Evolutionary conservation across 208 protist species (phyloP).

Genomic region (Trypanosoma boissoni): DNA sequence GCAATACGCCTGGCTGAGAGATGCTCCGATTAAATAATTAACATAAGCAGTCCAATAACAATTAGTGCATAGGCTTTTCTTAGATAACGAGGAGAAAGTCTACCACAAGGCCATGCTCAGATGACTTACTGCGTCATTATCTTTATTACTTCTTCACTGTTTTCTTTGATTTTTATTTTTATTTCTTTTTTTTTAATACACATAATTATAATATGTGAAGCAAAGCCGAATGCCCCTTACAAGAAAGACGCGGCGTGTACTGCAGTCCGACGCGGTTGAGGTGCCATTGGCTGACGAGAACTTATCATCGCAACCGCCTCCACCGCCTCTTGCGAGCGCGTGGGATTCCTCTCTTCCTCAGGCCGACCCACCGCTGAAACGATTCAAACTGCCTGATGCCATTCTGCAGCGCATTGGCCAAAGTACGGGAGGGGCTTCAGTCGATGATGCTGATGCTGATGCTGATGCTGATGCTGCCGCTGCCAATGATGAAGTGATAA

Average conservation of each 20-base stretch:
- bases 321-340: background rate
- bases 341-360: background rate
- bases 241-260: conserved; percentile 6
- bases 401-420: conserved; percentile 10
- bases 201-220: conserved; percentile 7
- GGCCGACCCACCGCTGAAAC: conserved; percentile 11
- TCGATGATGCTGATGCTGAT: too few relatives aligned
- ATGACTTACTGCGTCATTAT: too few relatives aligned
- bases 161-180: conserved; percentile 18
- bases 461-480: too few relatives aligned
- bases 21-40: background rate
- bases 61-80: background rate
- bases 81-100: too few relatives aligned
- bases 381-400: conserved; percentile 19
- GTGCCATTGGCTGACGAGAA: background rate
- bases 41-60: conserved; percentile 3
- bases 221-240: too few relatives aligned
- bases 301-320: too few relatives aligned
- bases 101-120: too few relatives aligned
- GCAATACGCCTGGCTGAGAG: too few relatives aligned
- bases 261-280: conserved; percentile 4
- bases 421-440: too few relatives aligned
- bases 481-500: too few relatives aligned
- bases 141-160: conserved; percentile 1
- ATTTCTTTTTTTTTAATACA: conserved; percentile 7